Conservation (phyloP, 2,329 filamentous ascomycete genomes). For the Ilyonectria sp. region DNA sequence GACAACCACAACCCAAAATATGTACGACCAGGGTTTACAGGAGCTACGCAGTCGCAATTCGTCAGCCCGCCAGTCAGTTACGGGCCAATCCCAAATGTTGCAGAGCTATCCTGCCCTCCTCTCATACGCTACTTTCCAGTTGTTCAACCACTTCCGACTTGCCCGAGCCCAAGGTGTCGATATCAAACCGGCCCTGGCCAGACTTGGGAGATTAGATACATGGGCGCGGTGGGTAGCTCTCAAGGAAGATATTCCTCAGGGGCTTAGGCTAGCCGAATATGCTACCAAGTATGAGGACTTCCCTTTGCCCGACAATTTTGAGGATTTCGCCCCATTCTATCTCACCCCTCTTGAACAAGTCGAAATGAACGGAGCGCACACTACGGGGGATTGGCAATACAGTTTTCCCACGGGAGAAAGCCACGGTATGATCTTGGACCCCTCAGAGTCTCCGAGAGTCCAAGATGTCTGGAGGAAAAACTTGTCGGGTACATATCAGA, state of each 20-base stretch:
- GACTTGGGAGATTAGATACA: background rate
- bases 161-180: background rate
- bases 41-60: background rate
- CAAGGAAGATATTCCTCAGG: constrained; percentile 14
- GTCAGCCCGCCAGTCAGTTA: background rate
- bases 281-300: background rate
- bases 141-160: constrained; percentile 15
- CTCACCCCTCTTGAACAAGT: background rate
- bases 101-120: constrained; percentile 17
- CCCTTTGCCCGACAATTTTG: background rate
- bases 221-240: constrained; percentile 23
- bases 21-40: background rate
- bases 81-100: constrained; percentile 9
- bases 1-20: background rate
- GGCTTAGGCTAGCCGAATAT: background rate
- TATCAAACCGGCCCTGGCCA: background rate
- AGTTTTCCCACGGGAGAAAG: background rate
- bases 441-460: no score
- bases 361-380: no score
- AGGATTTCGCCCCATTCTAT: background rate
- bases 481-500: no score
- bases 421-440: no score
- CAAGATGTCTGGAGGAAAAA: no score
- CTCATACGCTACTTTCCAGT: constrained; percentile 15
- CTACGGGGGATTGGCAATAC: background rate